Evolutionary conservation across 306 rosid species (phyloP).

Genomic region (Leucaena leucocephala): DNA sequence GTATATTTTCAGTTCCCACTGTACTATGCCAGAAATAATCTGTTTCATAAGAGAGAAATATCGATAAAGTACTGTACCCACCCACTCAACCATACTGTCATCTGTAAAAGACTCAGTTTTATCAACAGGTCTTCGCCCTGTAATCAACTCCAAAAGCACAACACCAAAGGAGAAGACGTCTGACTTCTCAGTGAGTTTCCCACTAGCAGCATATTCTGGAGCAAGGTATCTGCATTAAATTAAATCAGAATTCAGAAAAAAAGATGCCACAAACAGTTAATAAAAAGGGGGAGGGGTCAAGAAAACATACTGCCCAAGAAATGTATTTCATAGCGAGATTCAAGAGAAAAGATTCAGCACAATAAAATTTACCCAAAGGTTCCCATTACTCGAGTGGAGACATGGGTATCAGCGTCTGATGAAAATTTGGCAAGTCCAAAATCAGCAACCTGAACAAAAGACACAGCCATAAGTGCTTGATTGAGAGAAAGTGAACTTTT

Average conservation of each 20-base stretch:
- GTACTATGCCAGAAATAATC: not conserved
- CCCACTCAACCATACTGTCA: constrained; percentile 77
- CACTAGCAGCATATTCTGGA: constrained; percentile 76
- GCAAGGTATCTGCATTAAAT: constrained; percentile 58
- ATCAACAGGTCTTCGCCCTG: constrained; percentile 60
- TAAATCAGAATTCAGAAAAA: constrained; percentile 28
- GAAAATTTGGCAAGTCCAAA: constrained; percentile 69
- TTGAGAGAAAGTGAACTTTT: constrained; percentile 18
- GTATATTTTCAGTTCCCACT: not conserved
- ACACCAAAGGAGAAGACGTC: constrained; percentile 73
- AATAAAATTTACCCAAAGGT: constrained; percentile 60
- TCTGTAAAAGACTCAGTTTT: constrained; percentile 47
- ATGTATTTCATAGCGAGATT: not conserved
- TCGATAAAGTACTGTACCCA: constrained; percentile 33
- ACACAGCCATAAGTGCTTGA: not conserved
- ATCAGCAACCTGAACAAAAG: constrained; percentile 58
- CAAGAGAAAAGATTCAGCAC: constrained; percentile 13
- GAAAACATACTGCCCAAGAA: not conserved
- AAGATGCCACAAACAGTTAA: constrained; percentile 11
- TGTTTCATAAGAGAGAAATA: constrained; percentile 16
- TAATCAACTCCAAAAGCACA: constrained; percentile 73
- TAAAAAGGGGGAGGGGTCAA: constrained; percentile 4
- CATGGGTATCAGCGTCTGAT: constrained; percentile 61
- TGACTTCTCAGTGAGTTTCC: constrained; percentile 70
- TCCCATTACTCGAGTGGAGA: constrained; percentile 76